phyloP scores from a whole-genome alignment of 192 early-diverging fungal species.

The Pilaira anomala region DNA sequence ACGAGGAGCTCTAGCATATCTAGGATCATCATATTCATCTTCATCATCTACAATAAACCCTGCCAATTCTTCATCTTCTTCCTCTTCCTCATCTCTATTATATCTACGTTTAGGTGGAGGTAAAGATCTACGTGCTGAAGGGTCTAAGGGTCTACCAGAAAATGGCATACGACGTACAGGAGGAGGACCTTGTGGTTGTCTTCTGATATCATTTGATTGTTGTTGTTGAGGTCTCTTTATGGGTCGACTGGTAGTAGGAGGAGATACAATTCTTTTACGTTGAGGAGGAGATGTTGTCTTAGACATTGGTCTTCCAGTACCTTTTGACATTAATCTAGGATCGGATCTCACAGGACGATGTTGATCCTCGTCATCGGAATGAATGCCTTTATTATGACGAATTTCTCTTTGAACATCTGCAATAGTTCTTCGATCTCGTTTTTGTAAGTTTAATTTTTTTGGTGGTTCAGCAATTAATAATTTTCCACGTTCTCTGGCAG shows the following conservation, averaged over 20 bases:
- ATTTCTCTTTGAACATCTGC: slow-evolving; percentile 31
- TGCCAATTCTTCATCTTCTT: slow-evolving; percentile 34
- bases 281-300: not conserved
- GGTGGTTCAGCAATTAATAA: slow-evolving; percentile 24
- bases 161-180: slow-evolving; percentile 24
- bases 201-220: too few relatives aligned
- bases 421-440: slow-evolving; percentile 30
- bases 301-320: too few relatives aligned
- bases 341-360: not conserved
- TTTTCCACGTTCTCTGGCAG: slow-evolving; percentile 32
- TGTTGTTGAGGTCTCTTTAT: not conserved
- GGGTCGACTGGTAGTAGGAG: not conserved
- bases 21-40: slow-evolving; percentile 23
- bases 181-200: not conserved
- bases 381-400: slow-evolving; percentile 9
- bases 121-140: not conserved
- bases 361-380: slow-evolving; percentile 3
- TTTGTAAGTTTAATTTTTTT: slow-evolving; percentile 19
- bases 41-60: slow-evolving; percentile 36
- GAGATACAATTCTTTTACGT: not conserved
- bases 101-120: not conserved
- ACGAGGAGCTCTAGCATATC: not conserved
- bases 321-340: slow-evolving; percentile 6
- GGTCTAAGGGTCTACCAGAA: slow-evolving; percentile 9
- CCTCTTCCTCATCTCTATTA: slow-evolving; percentile 30